Conservation (phyloP, 2,329 filamentous ascomycete species). For the Fusarium agapanthi region DNA sequence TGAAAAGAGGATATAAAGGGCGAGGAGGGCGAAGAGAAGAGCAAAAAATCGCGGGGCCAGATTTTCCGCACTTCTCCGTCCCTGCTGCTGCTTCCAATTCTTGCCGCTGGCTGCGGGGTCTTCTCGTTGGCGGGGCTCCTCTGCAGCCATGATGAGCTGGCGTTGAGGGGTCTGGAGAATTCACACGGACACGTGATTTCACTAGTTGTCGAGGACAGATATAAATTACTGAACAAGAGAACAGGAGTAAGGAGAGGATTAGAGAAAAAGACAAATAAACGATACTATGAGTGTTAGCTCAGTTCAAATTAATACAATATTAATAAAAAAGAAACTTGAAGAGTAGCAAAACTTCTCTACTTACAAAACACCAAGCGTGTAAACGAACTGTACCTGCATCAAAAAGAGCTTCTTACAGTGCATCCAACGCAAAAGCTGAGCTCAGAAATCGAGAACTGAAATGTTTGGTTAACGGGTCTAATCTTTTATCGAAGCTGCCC, state of each 20-base stretch:
- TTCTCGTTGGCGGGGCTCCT: conserved; percentile 47
- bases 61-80: conserved; percentile 49
- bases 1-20: conserved; percentile 49
- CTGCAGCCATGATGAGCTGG: conserved; percentile 44
- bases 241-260: not conserved
- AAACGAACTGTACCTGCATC: not conserved
- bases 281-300: not conserved
- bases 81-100: conserved; percentile 35
- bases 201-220: conserved; percentile 14
- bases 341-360: not conserved
- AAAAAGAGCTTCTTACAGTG: conserved; percentile 26
- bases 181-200: conserved; percentile 43
- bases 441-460: conserved; percentile 19
- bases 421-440: conserved; percentile 7
- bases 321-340: not conserved
- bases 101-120: conserved; percentile 47
- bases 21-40: conserved; percentile 50
- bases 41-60: conserved; percentile 56
- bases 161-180: conserved; percentile 33
- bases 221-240: not conserved
- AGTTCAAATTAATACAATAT: not conserved
- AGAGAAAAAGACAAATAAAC: not conserved
- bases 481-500: conserved; percentile 38
- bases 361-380: not conserved
- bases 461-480: conserved; percentile 31